phyloP scores from a whole-genome alignment of 208 protist species.

The Acanthamoeba culbertsoni region DNA sequence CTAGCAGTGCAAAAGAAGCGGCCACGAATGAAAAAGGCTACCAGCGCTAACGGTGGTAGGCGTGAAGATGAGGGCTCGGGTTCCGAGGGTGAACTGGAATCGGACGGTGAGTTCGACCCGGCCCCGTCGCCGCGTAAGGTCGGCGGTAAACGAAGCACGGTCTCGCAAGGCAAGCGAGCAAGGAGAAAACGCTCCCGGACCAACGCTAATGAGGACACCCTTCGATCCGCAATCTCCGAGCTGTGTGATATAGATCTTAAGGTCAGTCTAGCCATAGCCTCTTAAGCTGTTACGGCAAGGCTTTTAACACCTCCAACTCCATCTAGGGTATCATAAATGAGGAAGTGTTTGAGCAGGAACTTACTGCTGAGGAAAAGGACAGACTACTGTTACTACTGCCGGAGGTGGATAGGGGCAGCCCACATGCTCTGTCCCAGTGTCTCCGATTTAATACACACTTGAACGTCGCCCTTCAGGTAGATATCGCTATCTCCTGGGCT shows the following conservation, averaged over 20 bases:
- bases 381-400: constrained; percentile 27
- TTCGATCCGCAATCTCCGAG: background rate
- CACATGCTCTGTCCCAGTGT: background rate
- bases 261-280: background rate
- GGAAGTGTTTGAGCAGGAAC: constrained; percentile 18
- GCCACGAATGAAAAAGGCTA: too few relatives aligned
- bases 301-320: background rate
- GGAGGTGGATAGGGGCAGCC: constrained; percentile 4
- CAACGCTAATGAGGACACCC: background rate
- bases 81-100: background rate
- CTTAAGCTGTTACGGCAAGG: too few relatives aligned
- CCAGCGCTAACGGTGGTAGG: background rate
- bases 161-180: background rate
- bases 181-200: constrained; percentile 15
- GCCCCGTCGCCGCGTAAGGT: background rate
- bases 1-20: too few relatives aligned
- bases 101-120: constrained; percentile 52
- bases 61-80: background rate
- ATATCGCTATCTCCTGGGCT: background rate
- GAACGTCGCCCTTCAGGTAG: background rate
- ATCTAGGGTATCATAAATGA: constrained; percentile 3
- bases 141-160: background rate
- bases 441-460: constrained; percentile 37
- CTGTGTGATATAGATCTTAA: constrained; percentile 47
- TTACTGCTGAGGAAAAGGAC: constrained; percentile 33